Conservation (phyloP, 2,329 filamentous ascomycete species). For the Fusarium ramigenum region DNA sequence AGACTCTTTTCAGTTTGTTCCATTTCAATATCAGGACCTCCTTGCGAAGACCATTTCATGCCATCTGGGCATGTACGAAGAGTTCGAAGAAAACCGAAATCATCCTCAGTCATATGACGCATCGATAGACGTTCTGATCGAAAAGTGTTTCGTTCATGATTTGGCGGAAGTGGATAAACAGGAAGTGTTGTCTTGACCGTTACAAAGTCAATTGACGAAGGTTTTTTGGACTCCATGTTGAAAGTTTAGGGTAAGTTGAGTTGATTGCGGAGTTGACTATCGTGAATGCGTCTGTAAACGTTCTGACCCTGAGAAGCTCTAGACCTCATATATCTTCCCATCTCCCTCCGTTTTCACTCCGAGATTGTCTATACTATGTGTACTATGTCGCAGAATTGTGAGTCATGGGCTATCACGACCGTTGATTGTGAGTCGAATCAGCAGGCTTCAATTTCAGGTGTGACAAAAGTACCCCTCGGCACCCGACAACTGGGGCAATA, state of each 20-base stretch:
- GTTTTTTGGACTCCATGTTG: slow-evolving; percentile 31
- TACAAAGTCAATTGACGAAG: slow-evolving; percentile 44
- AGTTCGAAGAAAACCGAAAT: slow-evolving; percentile 59
- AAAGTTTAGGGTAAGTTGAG: slow-evolving; percentile 2
- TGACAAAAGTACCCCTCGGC: slow-evolving; percentile 14
- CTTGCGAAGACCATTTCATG: slow-evolving; percentile 66
- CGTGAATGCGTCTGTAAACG: not conserved
- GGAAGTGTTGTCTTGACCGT: slow-evolving; percentile 62
- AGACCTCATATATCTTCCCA: not conserved
- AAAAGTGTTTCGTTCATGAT: slow-evolving; percentile 51
- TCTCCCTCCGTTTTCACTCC: not conserved
- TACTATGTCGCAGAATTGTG: not conserved
- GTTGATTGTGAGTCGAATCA: not conserved
- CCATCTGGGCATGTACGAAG: slow-evolving; percentile 68
- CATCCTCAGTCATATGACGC: slow-evolving; percentile 58
- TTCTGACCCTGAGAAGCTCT: not conserved
- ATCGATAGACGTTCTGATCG: slow-evolving; percentile 65
- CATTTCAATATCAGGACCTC: slow-evolving; percentile 54
- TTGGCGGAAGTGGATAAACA: slow-evolving; percentile 52
- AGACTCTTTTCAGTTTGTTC: slow-evolving; percentile 56
- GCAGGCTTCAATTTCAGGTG: not conserved
- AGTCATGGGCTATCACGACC: not conserved
- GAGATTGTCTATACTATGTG: not conserved
- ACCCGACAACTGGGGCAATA: not conserved
- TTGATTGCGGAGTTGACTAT: not conserved